Base-by-base conservation (phyloP, 305 asterid genomes). In the Solanum aculeatissimum region DNA sequence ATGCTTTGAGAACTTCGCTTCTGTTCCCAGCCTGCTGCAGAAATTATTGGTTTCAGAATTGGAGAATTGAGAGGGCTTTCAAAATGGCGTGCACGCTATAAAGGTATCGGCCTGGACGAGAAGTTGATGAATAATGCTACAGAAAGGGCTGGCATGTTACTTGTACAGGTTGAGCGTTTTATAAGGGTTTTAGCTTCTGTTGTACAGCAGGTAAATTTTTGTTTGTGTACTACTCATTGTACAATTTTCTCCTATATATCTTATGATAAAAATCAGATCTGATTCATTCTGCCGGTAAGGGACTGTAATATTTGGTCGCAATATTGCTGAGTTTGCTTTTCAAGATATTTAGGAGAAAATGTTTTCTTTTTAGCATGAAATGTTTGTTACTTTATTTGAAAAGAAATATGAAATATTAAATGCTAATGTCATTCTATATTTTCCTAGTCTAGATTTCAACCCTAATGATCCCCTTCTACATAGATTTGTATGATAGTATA, bases 41-140 rank as follows among this genome's bases (percentile, higher is more conserved):
- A 97, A 92, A 97, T 94, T 75, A 91, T 97, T 87, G 98, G 92
- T 70, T 97, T 97, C 84, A 92, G 98, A 89, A 86, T 97, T 91
- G 99, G 99, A 91, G 99, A 95, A 87, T 91, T 97, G 47, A 91
- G 97, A 90, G 98, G 98, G 77, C 97, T 95, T 89, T 95, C 98
- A 86, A 97, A 88, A 89, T 97, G 99, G 99, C 98, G 97, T 82
- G 93, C 98, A 86, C 97, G 98, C 68, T 97, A 74, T 92, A 88
- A 63, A 62, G 92, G 91, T 83, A 92, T 97, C 88, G 99, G 99
- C 65, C 91, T 97, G 90, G 96, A 94, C 82, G 99, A 95, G 90
- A 89, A 89, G 69, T 87, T 95, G 86, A 91, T 97, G 84, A 95
- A 95, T 86, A 91, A 86, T 87, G 97, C 97, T 74, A 93, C 94